Evolutionary conservation across 352 stramenopile species (phyloP).

Genomic region (Phytophthora pisi): DNA sequence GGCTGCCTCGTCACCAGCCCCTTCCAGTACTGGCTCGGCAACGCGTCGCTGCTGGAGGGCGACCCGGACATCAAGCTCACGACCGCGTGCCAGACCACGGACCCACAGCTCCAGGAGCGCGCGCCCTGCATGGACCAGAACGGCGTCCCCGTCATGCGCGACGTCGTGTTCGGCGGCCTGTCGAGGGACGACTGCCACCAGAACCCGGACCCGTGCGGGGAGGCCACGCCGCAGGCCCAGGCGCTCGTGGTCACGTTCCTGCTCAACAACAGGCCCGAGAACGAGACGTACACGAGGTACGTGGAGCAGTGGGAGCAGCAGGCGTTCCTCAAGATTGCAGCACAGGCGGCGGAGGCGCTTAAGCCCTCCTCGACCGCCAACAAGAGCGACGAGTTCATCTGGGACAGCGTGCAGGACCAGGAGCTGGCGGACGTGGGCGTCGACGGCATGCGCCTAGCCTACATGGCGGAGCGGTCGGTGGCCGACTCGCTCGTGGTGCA

Average conservation of each 20-base stretch:
- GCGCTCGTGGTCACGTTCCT: slow-evolving; percentile 90
- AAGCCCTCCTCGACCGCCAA: slow-evolving; percentile 14
- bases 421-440: slow-evolving; percentile 28
- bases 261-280: slow-evolving; percentile 76
- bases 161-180: slow-evolving; percentile 88
- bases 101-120: slow-evolving; percentile 50
- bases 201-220: slow-evolving; percentile 87
- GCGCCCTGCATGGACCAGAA: slow-evolving; percentile 90
- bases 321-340: slow-evolving; percentile 64
- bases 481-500: slow-evolving; percentile 86
- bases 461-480: slow-evolving; percentile 88
- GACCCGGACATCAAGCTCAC: slow-evolving; percentile 90
- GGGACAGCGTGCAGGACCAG: slow-evolving; percentile 30
- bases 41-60: slow-evolving; percentile 55
- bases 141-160: slow-evolving; percentile 88
- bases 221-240: slow-evolving; percentile 69
- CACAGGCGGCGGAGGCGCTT: slow-evolving; percentile 33
- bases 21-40: slow-evolving; percentile 80
- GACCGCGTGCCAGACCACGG: slow-evolving; percentile 83
- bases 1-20: slow-evolving; percentile 84
- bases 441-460: slow-evolving; percentile 73
- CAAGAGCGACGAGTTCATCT: slow-evolving; percentile 25
- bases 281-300: slow-evolving; percentile 75
- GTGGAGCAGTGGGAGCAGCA: slow-evolving; percentile 84
- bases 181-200: slow-evolving; percentile 62